A percentile compares a stretch with the other conserved stretches of the same genome.
Conservation (phyloP, 176 grass and related monocot species). For the Phoenix roebelenii region DNA sequence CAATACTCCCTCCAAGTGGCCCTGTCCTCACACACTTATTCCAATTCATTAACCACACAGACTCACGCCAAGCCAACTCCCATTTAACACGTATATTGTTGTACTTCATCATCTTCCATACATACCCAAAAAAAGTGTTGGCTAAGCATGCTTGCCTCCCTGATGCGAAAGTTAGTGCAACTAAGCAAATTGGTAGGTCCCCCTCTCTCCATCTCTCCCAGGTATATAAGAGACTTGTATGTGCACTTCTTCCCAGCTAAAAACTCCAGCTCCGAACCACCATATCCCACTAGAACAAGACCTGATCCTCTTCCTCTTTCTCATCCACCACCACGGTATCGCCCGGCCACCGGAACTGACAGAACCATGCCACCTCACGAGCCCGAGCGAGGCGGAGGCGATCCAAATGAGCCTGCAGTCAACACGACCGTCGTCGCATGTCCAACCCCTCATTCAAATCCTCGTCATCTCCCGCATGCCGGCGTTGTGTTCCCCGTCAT, state of each 20-base stretch:
- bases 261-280: background rate
- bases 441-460: constrained; percentile 21
- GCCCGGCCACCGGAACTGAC: too few species aligned
- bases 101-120: background rate
- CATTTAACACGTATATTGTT: background rate
- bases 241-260: background rate
- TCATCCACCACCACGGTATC: too few species aligned
- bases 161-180: constrained; percentile 8
- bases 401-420: background rate
- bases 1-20: too few species aligned
- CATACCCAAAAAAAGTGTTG: constrained; percentile 2
- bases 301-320: background rate
- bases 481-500: constrained; percentile 48
- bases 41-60: too few species aligned
- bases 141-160: constrained; percentile 8
- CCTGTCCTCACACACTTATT: too few species aligned
- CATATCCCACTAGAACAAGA: background rate
- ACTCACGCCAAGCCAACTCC: too few species aligned
- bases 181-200: constrained; percentile 20
- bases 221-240: too few species aligned
- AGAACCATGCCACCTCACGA: constrained; percentile 3
- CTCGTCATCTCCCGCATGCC: constrained; percentile 18
- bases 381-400: constrained; percentile 9
- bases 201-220: background rate
- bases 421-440: constrained; percentile 14